Conservation (phyloP, 2,329 filamentous ascomycete species). For the Aquanectria penicillioides region DNA sequence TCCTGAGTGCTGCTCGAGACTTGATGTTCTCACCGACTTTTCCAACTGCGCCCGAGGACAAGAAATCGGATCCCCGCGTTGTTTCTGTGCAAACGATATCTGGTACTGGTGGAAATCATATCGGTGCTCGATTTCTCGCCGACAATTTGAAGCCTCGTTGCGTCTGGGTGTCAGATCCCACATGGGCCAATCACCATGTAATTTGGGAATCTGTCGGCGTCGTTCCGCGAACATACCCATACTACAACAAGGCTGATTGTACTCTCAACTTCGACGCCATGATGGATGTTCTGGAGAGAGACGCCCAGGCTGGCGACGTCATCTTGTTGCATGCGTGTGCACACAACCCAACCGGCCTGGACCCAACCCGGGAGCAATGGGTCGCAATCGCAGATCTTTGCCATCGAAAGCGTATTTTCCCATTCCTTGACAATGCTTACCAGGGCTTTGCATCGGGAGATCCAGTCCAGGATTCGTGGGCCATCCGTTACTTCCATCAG, state of each 20-base stretch:
- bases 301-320: conserved; percentile 80
- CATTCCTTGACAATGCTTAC: conserved; percentile 98
- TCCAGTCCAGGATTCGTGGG: conserved; percentile 83
- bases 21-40: conserved; percentile 25
- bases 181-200: conserved; percentile 98
- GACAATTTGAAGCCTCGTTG: conserved; percentile 82
- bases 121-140: conserved; percentile 91
- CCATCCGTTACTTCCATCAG: conserved; percentile 90
- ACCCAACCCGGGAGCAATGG: conserved; percentile 94
- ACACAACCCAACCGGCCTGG: conserved; percentile 97
- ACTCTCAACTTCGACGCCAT: conserved; percentile 93
- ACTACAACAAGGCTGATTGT: conserved; percentile 88
- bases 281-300: conserved; percentile 71
- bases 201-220: conserved; percentile 93
- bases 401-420: conserved; percentile 82
- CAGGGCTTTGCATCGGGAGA: conserved; percentile 96
- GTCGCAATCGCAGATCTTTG: conserved; percentile 84
- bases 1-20: conserved; percentile 27
- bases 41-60: not conserved
- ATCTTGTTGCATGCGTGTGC: conserved; percentile 94
- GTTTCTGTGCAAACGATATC: conserved; percentile 90
- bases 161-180: conserved; percentile 93
- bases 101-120: conserved; percentile 92
- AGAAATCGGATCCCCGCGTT: conserved; percentile 20
- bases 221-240: conserved; percentile 83